Evolutionary conservation across 495 filamentous ascomycete species (phyloP).

Genomic region (Amniculicola lignicola): DNA sequence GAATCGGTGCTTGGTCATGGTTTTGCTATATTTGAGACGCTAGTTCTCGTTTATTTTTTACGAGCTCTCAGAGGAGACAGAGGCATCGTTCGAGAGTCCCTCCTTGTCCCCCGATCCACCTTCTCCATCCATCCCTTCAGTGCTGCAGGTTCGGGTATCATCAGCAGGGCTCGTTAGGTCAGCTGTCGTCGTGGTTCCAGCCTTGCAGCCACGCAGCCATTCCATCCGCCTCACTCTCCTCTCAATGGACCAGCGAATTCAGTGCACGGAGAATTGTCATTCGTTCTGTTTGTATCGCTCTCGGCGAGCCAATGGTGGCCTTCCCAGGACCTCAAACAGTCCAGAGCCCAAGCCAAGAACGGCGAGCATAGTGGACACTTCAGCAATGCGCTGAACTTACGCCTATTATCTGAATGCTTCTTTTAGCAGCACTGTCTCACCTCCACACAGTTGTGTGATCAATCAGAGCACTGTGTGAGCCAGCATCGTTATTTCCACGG

Average conservation of each 20-base stretch:
- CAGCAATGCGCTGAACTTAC: too few relatives aligned
- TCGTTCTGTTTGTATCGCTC: constrained; percentile 17
- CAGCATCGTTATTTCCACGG: not conserved
- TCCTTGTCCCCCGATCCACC: not conserved
- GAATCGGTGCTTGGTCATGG: constrained; percentile 10
- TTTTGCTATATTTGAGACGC: constrained; percentile 18
- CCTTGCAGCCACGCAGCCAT: constrained; percentile 10
- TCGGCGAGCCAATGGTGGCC: constrained; percentile 12
- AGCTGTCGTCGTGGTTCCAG: constrained; percentile 12
- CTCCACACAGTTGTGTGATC: constrained; percentile 20
- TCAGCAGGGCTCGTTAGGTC: not conserved
- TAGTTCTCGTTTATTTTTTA: constrained; percentile 15
- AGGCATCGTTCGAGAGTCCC: not conserved
- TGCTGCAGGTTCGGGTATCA: not conserved
- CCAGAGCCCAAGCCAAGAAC: not conserved
- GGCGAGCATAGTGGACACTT: too few relatives aligned
- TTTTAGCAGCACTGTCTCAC: constrained; percentile 18
- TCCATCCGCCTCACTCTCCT: constrained; percentile 14
- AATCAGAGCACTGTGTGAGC: not conserved
- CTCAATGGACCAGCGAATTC: too few relatives aligned
- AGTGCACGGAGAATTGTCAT: constrained; percentile 6
- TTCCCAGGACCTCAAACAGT: constrained; percentile 1
- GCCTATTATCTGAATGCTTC: constrained; percentile 7
- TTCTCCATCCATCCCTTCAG: not conserved
- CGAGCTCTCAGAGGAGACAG: too few relatives aligned